A percentile compares a stretch with the other conserved stretches of the same genome.
Conservation (phyloP, 2,329 filamentous ascomycete genomes). For the Corniculantispora saksenae region DNA sequence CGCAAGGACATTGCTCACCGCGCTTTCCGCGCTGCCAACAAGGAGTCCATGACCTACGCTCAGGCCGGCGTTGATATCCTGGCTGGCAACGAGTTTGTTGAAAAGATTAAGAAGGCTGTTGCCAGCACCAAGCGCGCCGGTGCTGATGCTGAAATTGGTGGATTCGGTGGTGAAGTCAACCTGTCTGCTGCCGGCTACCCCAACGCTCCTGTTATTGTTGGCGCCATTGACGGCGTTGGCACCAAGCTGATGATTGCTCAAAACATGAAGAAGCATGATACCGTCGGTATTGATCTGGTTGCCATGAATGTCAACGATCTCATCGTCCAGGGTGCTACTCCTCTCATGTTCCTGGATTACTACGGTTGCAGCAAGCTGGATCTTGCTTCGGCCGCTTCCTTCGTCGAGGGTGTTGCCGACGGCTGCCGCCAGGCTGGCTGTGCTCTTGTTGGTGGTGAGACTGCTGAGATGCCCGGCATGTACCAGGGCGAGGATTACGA, state of each 20-base stretch:
- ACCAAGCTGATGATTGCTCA: constrained; percentile 98
- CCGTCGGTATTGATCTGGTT: constrained; percentile 93
- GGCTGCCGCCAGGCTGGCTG: constrained; percentile 85
- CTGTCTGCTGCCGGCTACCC: constrained; percentile 72
- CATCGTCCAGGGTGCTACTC: constrained; percentile 91
- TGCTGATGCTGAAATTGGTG: constrained; percentile 90
- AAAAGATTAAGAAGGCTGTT: constrained; percentile 89
- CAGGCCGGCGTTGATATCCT: constrained; percentile 93
- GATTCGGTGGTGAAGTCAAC: constrained; percentile 73
- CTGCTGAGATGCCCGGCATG: constrained; percentile 97
- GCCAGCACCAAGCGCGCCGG: constrained; percentile 80
- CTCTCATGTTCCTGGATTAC: constrained; percentile 96
- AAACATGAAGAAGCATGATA: constrained; percentile 84
- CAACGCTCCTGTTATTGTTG: constrained; percentile 79
- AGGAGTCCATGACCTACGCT: constrained; percentile 78
- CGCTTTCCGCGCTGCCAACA: constrained; percentile 54
- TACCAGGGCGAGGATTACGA: constrained; percentile 90
- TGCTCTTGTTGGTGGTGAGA: constrained; percentile 94
- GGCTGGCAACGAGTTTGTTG: constrained; percentile 87
- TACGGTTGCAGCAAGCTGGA: constrained; percentile 91
- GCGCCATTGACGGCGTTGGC: constrained; percentile 92
- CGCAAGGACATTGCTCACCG: constrained; percentile 89
- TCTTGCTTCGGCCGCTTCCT: constrained; percentile 74
- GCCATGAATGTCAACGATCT: constrained; percentile 99
- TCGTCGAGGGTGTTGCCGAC: constrained; percentile 85